Base-by-base conservation (phyloP, 208 protist genomes). In the Trypanosoma rangeli region DNA sequence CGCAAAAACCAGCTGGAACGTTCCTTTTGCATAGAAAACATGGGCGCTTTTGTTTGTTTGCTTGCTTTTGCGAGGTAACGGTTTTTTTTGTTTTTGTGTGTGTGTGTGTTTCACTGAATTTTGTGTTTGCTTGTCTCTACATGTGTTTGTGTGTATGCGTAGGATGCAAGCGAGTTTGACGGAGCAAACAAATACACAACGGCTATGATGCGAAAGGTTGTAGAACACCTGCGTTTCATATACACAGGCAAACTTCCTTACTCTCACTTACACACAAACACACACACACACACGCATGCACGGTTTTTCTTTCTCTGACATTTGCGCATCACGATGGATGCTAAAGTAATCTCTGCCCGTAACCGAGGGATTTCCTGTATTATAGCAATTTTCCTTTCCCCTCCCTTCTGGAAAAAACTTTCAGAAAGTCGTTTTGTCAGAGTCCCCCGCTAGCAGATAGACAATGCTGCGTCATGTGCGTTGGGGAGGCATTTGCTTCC, bases 21-120 rank as follows among this genome's bases (percentile, higher is more conserved):
- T 94, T 61, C 89, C 89, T 2, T 94, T 94, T 68, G 89, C 80
- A 5, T 94, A 85, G 53, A n/a, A n/a, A n/a, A n/a, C n/a, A n/a
- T n/a, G n/a, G n/a, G n/a, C n/a, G n/a, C n/a, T n/a, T n/a, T n/a
- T n/a, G n/a, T n/a, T n/a, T n/a, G n/a, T n/a, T n/a, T n/a, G n/a
- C n/a, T n/a, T n/a, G n/a, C n/a, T n/a, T n/a, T n/a, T n/a, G n/a
- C n/a, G n/a, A n/a, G n/a, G n/a, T n/a, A n/a, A n/a, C n/a, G n/a
- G n/a, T 61, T 69, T 61, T 74, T 54, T 64, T 50, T 76, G 48
- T 75, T 48, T 69, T 58, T 54, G 33, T 66, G 37, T 48, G n/a
- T n/a, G n/a, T n/a, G n/a, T 4, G 4, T 10, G 12, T 46, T 46
- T 46, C 42, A 46, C 12, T 18, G 1, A 3, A 20, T 18, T 46